Percentiles rank a stretch among this genome's conserved stretches.
phyloP scores from a whole-genome alignment of 768 basidiomycete species.

The Pluteus cervinus region DNA sequence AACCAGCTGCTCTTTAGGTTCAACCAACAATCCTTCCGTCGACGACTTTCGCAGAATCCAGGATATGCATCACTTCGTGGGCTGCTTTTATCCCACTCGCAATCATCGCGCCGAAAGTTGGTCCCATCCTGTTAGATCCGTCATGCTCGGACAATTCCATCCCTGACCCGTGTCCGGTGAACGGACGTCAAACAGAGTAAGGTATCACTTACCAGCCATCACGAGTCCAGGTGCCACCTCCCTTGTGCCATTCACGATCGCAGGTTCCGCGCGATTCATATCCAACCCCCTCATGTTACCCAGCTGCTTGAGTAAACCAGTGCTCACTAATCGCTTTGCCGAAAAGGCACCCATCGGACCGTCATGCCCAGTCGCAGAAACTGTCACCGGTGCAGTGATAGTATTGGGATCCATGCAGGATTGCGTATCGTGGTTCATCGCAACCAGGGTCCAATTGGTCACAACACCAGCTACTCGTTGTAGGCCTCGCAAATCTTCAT shows the following conservation, averaged over 20 bases:
- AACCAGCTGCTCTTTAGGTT: conserved; percentile 3
- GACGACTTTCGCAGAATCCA: conserved; percentile 42
- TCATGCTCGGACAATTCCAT: conserved; percentile 84
- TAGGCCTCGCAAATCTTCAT: conserved; percentile 46
- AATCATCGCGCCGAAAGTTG: conserved; percentile 80
- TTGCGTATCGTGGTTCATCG: conserved; percentile 67
- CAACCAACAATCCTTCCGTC: conserved; percentile 50
- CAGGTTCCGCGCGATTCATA: conserved; percentile 79
- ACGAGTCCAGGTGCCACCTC: conserved; percentile 73
- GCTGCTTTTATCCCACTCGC: conserved; percentile 70
- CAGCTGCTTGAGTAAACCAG: conserved; percentile 66
- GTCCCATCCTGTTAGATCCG: conserved; percentile 72
- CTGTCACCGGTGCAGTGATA: conserved; percentile 71
- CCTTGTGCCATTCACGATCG: conserved; percentile 72
- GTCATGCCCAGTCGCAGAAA: conserved; percentile 73
- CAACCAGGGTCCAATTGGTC: conserved; percentile 47
- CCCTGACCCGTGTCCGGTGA: conserved; percentile 31
- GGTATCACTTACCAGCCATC: conserved; percentile 50
- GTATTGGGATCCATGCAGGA: conserved; percentile 77
- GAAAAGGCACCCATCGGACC: conserved; percentile 80
- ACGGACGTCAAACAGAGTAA: conserved; percentile 5
- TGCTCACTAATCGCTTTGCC: conserved; percentile 72
- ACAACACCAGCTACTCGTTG: conserved; percentile 48
- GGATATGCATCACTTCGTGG: conserved; percentile 51
- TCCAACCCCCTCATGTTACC: conserved; percentile 78